Base-by-base conservation (phyloP, 2,329 filamentous ascomycete genomes). In the Cladophialophora immunda region DNA sequence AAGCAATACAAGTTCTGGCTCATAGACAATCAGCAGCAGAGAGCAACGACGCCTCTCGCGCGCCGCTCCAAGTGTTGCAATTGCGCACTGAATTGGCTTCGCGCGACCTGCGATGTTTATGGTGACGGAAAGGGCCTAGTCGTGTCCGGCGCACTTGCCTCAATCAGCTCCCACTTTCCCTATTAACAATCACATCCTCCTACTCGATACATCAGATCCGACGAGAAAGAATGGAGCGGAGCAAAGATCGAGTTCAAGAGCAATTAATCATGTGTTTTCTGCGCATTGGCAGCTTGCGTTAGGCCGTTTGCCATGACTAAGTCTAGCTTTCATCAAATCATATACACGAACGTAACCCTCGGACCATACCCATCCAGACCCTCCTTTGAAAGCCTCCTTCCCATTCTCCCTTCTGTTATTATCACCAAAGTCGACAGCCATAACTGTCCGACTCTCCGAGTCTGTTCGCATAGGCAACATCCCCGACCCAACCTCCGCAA, bases 281-380 rank as follows among this genome's bases (percentile, higher is more conserved):
- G 58, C 62, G 27, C 30, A 50, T 53, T 53, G 17, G 56, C 60
- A 57, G 50, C 29, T n/a, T 36, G 56, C 55, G 32, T 64, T 45
- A 55, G 55, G 57, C 53, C 41, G 29, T 54, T 17, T 61, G 60
- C 62, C 64, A 59, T 59, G 32, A 58, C 62, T 57, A 68, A 45
- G 45, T 66, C 67, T 68, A 68, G 60, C 59, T 64, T 53, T 62
- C 60, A 56, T 68, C 65, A 56, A 67, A 67, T 67, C 65, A 68
- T 68, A 58, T 62, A 66, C 63, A 68, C 41, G 67, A 68, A 68
- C 67, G 63, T 68, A 62, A 66, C 36, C 57, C 62, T 56, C 55
- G 57, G 45, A 45, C 22, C 53, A 30, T 57, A 13, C 62, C 53
- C 29, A 5, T 19, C 58, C 19, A 22, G 19, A 62, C 56, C n/a